phyloP scores from a whole-genome alignment of 768 basidiomycete genomes.

The Chalciporus piperatus region DNA sequence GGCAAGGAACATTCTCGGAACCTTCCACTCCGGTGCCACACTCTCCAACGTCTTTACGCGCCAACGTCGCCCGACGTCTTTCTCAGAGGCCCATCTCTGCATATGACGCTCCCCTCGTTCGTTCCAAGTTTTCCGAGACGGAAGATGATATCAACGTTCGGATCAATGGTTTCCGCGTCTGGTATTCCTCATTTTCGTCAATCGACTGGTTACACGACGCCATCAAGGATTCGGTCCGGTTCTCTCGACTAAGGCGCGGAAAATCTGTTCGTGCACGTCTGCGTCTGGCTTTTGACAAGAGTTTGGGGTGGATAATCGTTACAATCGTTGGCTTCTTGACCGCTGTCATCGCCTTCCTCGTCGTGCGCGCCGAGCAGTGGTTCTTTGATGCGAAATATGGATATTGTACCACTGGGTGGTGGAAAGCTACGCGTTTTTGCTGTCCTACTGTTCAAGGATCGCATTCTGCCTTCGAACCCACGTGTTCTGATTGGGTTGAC shows the following conservation, averaged over 20 bases:
- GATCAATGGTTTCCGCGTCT: conserved; percentile 82
- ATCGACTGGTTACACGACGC: conserved; percentile 97
- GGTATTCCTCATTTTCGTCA: conserved; percentile 85
- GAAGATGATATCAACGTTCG: conserved; percentile 56
- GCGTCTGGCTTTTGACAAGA: conserved; percentile 66
- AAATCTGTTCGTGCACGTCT: conserved; percentile 68
- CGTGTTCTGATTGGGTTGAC: conserved; percentile 67
- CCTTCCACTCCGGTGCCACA: conserved; percentile 33
- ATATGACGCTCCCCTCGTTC: conserved; percentile 54
- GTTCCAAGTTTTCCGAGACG: conserved; percentile 30
- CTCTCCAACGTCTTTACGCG: conserved; percentile 32
- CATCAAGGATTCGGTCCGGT: conserved; percentile 88
- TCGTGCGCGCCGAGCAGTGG: conserved; percentile 83
- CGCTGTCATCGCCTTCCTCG: conserved; percentile 81
- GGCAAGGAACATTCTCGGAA: conserved; percentile 35
- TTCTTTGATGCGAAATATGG: conserved; percentile 94
- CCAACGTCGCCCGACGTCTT: conserved; percentile 37
- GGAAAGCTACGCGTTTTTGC: conserved; percentile 78
- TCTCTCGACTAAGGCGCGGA: conserved; percentile 64
- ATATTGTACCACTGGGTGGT: conserved; percentile 70
- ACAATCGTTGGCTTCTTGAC: conserved; percentile 85
- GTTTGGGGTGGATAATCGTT: conserved; percentile 86
- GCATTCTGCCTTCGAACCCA: conserved; percentile 25
- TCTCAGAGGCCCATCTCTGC: conserved; percentile 67
- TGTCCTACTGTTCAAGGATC: conserved; percentile 45